Conservation (phyloP, 1,284 basidiomycete genomes). For the Malassezia yamatoensis region DNA sequence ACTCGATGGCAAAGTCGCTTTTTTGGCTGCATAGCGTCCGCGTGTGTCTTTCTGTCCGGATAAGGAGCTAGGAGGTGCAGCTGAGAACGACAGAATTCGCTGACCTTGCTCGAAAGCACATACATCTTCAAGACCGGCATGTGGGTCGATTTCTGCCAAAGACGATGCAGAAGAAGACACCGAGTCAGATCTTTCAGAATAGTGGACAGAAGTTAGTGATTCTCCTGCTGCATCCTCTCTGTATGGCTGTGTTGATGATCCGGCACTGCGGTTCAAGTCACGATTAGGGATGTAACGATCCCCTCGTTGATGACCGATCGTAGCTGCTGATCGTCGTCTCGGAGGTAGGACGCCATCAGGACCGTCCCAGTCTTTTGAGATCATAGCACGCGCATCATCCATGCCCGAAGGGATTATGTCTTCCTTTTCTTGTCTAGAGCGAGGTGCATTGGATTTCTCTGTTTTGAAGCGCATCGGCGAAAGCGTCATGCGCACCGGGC, state of each 20-base stretch:
- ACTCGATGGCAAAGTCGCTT: conserved; percentile 35
- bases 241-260: conserved; percentile 20
- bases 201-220: conserved; percentile 20
- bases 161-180: conserved; percentile 16
- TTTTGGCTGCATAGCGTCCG: conserved; percentile 33
- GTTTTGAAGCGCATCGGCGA: conserved; percentile 14
- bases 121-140: conserved; percentile 33
- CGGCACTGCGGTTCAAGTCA: conserved; percentile 27
- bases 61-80: conserved; percentile 43
- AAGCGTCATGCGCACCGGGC: conserved; percentile 15
- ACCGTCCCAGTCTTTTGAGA: conserved; percentile 36
- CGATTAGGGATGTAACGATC: conserved; percentile 44
- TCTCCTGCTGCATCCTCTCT: conserved; percentile 31
- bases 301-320: conserved; percentile 26
- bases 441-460: background rate
- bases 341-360: conserved; percentile 22
- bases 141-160: conserved; percentile 25
- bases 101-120: conserved; percentile 46
- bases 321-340: conserved; percentile 24
- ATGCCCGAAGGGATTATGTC: conserved; percentile 19
- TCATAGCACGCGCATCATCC: conserved; percentile 16
- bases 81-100: conserved; percentile 50
- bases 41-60: conserved; percentile 46
- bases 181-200: background rate
- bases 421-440: conserved; percentile 22